Evolutionary conservation across 805 yeast genomes (phyloP).

Genomic region (Ogataea trehalophila): DNA sequence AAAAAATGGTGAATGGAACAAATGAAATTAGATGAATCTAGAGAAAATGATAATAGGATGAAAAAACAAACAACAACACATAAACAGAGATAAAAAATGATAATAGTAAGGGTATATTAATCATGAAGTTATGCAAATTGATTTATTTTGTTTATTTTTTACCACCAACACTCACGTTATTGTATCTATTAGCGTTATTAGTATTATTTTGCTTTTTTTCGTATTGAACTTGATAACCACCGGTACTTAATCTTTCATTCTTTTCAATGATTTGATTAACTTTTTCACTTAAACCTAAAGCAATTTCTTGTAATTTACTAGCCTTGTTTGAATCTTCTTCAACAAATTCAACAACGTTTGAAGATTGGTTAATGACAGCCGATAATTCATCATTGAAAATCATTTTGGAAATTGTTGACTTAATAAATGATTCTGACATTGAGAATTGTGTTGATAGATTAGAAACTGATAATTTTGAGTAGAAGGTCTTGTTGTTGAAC

Average conservation of each 20-base stretch:
- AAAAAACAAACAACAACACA: background rate
- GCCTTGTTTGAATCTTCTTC: constrained; percentile 63
- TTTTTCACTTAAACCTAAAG: constrained; percentile 78
- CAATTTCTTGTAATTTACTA: constrained; percentile 81
- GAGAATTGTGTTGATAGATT: constrained; percentile 66
- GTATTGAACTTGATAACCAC: constrained; percentile 51
- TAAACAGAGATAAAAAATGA: no score
- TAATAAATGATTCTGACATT: constrained; percentile 50
- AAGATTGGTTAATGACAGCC: constrained; percentile 68
- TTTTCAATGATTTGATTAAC: constrained; percentile 73
- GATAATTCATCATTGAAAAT: constrained; percentile 71
- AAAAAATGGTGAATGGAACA: background rate
- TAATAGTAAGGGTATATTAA: no score
- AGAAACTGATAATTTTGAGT: constrained; percentile 65
- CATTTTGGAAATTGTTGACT: constrained; percentile 66
- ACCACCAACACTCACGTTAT: background rate
- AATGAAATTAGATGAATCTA: background rate
- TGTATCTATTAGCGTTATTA: background rate
- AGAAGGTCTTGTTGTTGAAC: constrained; percentile 75
- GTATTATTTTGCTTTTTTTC: constrained; percentile 19
- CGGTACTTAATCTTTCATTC: constrained; percentile 77
- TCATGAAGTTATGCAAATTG: background rate
- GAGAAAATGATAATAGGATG: background rate
- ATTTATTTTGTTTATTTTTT: background rate
- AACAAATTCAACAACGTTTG: constrained; percentile 59